Conservation (phyloP, 1,284 basidiomycete genomes). For the Coriolopsis trogii region DNA sequence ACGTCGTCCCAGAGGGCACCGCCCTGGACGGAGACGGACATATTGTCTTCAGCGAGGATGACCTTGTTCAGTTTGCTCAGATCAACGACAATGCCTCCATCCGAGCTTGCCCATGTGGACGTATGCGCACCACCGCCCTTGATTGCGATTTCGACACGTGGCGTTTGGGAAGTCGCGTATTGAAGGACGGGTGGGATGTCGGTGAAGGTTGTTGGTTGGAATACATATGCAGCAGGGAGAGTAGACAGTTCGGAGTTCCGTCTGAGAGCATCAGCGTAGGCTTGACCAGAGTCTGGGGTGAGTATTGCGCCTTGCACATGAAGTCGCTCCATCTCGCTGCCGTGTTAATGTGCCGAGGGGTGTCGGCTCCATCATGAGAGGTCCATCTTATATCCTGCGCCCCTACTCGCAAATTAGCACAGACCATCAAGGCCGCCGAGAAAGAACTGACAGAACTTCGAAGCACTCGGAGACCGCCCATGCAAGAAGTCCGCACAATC, state of each 20-base stretch:
- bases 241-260: slow-evolving; percentile 28
- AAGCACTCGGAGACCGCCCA: no score
- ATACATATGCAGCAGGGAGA: slow-evolving; percentile 26
- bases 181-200: slow-evolving; percentile 27
- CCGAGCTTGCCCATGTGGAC: slow-evolving; percentile 32
- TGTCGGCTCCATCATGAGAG: no score
- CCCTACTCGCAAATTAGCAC: no score
- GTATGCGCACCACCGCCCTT: slow-evolving; percentile 31
- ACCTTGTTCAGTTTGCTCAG: slow-evolving; percentile 37
- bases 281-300: slow-evolving; percentile 15
- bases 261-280: slow-evolving; percentile 20
- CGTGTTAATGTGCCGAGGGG: no score
- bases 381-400: no score
- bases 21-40: slow-evolving; percentile 35
- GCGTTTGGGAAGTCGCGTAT: slow-evolving; percentile 22
- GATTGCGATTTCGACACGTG: slow-evolving; percentile 29
- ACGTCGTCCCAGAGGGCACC: slow-evolving; percentile 42
- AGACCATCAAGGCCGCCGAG: no score
- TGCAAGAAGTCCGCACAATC: no score
- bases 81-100: slow-evolving; percentile 44
- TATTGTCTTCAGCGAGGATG: slow-evolving; percentile 31
- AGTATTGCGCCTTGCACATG: slow-evolving; percentile 14
- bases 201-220: slow-evolving; percentile 21
- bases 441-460: no score
- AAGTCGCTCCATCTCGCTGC: slow-evolving; percentile 16